Percentiles rank a stretch among this genome's conserved stretches.
Evolutionary conservation across 306 rosid species (phyloP).

Genomic region (Macrotyloma uniflorum): DNA sequence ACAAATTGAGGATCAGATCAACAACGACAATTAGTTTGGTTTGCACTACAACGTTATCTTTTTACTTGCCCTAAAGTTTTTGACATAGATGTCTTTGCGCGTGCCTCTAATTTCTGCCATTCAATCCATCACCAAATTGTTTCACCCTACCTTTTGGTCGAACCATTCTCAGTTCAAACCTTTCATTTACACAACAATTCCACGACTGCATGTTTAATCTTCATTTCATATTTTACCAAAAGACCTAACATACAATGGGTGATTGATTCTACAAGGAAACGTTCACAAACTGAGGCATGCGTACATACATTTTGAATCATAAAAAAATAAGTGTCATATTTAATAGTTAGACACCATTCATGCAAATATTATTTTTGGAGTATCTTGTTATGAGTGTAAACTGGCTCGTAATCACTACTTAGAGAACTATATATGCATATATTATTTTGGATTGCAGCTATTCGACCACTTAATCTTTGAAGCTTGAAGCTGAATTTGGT

Average conservation of each 20-base stretch:
- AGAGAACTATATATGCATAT: too few species aligned
- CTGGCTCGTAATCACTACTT: too few species aligned
- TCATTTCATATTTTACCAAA: background rate
- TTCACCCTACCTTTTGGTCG: background rate
- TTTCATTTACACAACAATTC: background rate
- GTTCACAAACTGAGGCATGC: too few species aligned
- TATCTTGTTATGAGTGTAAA: too few species aligned
- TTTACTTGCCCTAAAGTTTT: constrained; percentile 40
- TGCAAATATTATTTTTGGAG: too few species aligned
- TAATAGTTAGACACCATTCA: too few species aligned
- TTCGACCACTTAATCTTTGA: too few species aligned
- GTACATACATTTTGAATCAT: too few species aligned
- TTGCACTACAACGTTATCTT: background rate
- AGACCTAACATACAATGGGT: too few species aligned
- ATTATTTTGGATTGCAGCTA: too few species aligned
- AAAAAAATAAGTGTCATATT: too few species aligned
- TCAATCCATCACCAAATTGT: background rate
- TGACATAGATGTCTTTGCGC: constrained; percentile 44
- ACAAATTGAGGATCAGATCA: constrained; percentile 21
- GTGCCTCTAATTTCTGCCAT: constrained; percentile 3
- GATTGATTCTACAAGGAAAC: too few species aligned
- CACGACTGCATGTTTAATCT: background rate
- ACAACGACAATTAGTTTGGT: constrained; percentile 56
- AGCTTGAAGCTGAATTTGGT: background rate
- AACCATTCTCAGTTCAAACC: background rate